Percentiles rank a stretch among this genome's conserved stretches.
phyloP scores from a whole-genome alignment of 306 rosid genomes.

The Citrullus amarus region DNA sequence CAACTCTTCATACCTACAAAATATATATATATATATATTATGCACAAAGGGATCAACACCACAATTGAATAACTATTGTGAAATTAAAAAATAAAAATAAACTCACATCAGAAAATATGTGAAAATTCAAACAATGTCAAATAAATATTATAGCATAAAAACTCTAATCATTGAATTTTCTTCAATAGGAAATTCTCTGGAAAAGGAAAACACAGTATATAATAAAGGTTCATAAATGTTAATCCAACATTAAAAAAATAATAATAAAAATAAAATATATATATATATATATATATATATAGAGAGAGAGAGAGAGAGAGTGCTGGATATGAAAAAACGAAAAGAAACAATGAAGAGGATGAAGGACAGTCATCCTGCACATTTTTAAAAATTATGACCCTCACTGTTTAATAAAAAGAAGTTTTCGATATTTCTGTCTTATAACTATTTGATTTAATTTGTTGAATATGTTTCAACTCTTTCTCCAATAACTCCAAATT shows the following conservation, averaged over 20 bases:
- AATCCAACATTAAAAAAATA: background rate
- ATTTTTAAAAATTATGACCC: background rate
- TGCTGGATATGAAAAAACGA: background rate
- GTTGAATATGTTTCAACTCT: background rate
- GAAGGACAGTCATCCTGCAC: background rate
- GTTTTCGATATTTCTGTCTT: background rate
- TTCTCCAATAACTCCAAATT: background rate
- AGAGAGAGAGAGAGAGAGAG: too few species aligned
- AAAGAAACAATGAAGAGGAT: background rate
- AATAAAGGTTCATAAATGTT: background rate
- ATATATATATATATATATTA: background rate
- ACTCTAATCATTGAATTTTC: background rate
- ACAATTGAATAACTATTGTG: background rate
- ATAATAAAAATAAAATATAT: too few species aligned
- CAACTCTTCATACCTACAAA: constrained; percentile 64
- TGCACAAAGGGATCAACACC: background rate
- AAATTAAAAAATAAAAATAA: background rate
- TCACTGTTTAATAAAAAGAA: background rate
- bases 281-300: too few species aligned
- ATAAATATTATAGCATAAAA: background rate
- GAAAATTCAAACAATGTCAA: background rate
- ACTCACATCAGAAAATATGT: background rate
- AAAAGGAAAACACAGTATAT: background rate
- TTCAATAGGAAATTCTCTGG: background rate
- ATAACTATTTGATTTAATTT: background rate